Evolutionary conservation across 345 rosid genomes (phyloP).

Genomic region (Cardiospermum halicacabum): DNA sequence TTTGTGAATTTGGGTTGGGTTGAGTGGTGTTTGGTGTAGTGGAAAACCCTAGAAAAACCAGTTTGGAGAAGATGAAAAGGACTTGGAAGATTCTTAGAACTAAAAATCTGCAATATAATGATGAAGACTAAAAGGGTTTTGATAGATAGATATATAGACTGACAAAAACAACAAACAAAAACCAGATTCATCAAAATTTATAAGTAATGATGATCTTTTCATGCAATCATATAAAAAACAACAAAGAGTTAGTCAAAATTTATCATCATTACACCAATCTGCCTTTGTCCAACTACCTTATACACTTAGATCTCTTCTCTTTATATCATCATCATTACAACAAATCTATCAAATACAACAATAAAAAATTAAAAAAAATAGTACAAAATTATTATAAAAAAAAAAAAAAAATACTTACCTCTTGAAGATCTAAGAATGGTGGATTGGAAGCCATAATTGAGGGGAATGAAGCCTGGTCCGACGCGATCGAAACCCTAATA

Average conservation of each 20-base stretch:
- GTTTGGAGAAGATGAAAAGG: conserved; percentile 23
- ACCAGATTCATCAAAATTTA: conserved; percentile 29
- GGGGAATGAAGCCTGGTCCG: conserved; percentile 99
- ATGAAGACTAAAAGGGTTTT: conserved; percentile 34
- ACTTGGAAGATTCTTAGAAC: conserved; percentile 43
- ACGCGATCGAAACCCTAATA: conserved; percentile 39
- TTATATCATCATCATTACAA: conserved; percentile 11
- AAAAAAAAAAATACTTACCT: conserved; percentile 9
- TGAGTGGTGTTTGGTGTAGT: too few relatives aligned
- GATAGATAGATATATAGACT: too few relatives aligned
- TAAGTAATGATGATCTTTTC: conserved; percentile 39
- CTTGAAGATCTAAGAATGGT: neutral
- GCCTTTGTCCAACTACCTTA: conserved; percentile 29
- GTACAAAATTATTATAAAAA: neutral
- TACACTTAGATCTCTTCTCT: conserved; percentile 6
- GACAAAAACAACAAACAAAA: conserved; percentile 27
- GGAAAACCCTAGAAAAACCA: conserved; percentile 22
- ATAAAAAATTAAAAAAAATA: neutral
- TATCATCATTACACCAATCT: conserved; percentile 71
- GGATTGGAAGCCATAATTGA: conserved; percentile 42
- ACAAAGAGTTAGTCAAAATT: conserved; percentile 35
- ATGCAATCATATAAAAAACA: conserved; percentile 24
- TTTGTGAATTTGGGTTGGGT: too few relatives aligned
- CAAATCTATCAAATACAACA: conserved; percentile 13
- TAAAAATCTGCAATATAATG: conserved; percentile 29